These are phyloP conservation scores for Jacaranda mimosifolia DNA, from an alignment of 257 asterid species.

Conservation along the genomic window DNA sequence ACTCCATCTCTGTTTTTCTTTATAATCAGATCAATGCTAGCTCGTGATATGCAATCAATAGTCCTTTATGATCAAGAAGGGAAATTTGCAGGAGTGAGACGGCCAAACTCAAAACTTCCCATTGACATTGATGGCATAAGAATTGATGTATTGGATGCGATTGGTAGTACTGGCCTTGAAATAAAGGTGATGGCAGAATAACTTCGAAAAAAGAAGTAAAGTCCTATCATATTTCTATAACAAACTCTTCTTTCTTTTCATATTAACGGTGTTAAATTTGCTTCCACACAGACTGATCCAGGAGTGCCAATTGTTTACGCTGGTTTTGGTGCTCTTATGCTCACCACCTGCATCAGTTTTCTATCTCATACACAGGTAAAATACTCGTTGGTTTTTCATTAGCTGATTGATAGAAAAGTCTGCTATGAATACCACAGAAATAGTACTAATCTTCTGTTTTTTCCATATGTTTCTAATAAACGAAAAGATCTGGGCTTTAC, in stretches of 20 bases:
- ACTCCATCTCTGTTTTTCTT: conserved; percentile 26
- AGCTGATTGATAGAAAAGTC: not conserved
- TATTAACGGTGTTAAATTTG: conserved; percentile 21
- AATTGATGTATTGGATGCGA: conserved; percentile 65
- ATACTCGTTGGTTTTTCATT: not conserved
- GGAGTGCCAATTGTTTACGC: conserved; percentile 88
- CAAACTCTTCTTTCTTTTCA: not conserved
- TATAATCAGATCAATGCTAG: conserved; percentile 82
- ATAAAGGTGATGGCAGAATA: conserved; percentile 61
- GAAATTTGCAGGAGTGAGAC: conserved; percentile 79
- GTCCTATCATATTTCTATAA: not conserved
- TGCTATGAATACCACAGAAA: not conserved
- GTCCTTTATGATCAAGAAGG: conserved; percentile 90
- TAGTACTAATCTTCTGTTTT: conserved; percentile 23
- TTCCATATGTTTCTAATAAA: conserved; percentile 18
- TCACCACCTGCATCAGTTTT: conserved; percentile 90
- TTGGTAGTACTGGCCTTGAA: conserved; percentile 85
- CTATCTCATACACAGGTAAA: conserved; percentile 90
- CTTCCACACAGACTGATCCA: conserved; percentile 73
- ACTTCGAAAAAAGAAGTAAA: not conserved
- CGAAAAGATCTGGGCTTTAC: conserved; percentile 80
- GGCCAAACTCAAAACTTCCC: conserved; percentile 88
- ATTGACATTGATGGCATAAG: conserved; percentile 75
- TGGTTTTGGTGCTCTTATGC: conserved; percentile 92
- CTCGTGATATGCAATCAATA: conserved; percentile 90